These are phyloP conservation scores for Omphalotus olearius DNA, from an alignment of 1,284 basidiomycete species.

Conservation along the genomic window DNA sequence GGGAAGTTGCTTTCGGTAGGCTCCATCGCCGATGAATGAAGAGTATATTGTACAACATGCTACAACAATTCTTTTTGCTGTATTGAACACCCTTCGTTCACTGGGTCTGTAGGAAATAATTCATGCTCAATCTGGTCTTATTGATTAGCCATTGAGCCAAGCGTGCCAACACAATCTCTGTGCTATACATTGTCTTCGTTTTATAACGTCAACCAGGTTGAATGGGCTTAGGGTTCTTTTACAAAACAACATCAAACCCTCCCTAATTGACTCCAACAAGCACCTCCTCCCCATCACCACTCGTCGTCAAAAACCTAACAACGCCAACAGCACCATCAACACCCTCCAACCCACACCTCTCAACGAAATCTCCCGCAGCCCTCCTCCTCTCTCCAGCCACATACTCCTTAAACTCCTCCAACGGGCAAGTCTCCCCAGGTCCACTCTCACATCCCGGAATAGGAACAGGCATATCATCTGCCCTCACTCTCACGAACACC, in stretches of 20 bases:
- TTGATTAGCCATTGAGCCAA: no score
- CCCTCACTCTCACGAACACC: slow-evolving; percentile 19
- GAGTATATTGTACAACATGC: no score
- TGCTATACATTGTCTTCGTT: no score
- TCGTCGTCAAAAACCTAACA: slow-evolving; percentile 14
- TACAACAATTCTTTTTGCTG: no score
- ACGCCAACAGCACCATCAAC: slow-evolving; percentile 21
- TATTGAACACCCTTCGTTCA: no score
- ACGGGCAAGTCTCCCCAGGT: slow-evolving; percentile 32
- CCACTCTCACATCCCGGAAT: slow-evolving; percentile 34
- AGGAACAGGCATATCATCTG: slow-evolving; percentile 8
- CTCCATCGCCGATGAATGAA: slow-evolving; percentile 9
- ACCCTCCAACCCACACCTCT: slow-evolving; percentile 29
- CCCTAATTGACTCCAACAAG: slow-evolving; percentile 6
- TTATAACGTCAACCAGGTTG: no score
- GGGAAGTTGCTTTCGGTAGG: slow-evolving; percentile 21
- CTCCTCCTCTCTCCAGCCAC: slow-evolving; percentile 22
- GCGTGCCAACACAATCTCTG: no score
- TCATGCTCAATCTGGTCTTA: no score
- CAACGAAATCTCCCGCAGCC: slow-evolving; percentile 32
- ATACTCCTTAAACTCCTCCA: slow-evolving; percentile 28
- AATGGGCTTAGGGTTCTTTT: no score
- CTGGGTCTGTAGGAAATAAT: no score
- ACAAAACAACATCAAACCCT: no score
- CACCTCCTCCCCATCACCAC: slow-evolving; percentile 10